Evolutionary conservation across 2,329 filamentous ascomycete species (phyloP), one percentile per base, ranked within the genome.

Genomic region (Exophiala xenobiotica): DNA sequence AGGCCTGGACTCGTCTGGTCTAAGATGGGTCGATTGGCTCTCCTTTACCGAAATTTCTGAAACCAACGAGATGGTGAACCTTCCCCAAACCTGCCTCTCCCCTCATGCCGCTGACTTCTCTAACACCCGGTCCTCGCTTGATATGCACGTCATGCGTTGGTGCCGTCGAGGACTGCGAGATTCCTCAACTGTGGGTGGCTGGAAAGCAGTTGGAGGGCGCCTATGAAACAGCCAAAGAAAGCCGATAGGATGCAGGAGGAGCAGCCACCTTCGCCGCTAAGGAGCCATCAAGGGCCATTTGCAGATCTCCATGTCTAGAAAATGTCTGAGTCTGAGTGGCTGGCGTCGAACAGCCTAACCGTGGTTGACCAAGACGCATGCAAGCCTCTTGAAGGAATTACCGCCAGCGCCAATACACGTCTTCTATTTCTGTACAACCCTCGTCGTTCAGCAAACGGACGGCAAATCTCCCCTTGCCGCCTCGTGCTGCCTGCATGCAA

Each of bases 391-490:
- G 6, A 47, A 24, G 35, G 12, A 11, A 12, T 37, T 43, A 38
- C 42, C 47, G 47, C 39, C 24, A 24, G 49, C 53, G 53, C 53
- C 53, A 56, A 50, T 49, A 29, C 40, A 11, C 40, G 16, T 52
- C 49, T 53, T 49, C 41, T 52, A 52, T 52, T 56, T 41, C 35
- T 49, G 29, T 46, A 38, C 29, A 40, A 33, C 46, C 46, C 41
- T 38, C 18, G 44, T 52, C 46, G 42, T 46, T 42, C 39, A 33
- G 22, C 42, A 18, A 24, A 18, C 35, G 37, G 41, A 41, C 53
- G 45, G 42, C 45, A 46, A 56, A 56, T 56, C 54, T 53, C 54
- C 46, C 41, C 46, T 57, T 57, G 55, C 55, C 55, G 55, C 55
- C 49, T 54, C 55, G 48, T 52, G 55, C 45, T 35, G 22, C 51